Evolutionary conservation across 2,329 filamentous ascomycete genomes (phyloP), one percentile per base, ranked within the genome.

Genomic region (Nectriaceae sp.): DNA sequence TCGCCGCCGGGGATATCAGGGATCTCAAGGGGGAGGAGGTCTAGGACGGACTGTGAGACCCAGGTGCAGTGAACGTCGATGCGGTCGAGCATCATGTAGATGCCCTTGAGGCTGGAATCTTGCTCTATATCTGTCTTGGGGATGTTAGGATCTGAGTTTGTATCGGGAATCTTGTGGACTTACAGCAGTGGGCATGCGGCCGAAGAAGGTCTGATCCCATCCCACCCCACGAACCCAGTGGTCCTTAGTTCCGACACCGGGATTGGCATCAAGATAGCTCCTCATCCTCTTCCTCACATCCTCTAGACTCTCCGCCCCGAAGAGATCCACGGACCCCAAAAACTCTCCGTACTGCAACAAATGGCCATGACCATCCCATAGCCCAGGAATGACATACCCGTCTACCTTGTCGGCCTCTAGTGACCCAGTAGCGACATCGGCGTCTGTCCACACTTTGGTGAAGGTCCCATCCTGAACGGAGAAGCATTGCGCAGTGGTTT

Each of bases 311-410:
- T 67, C 51, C 0, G 79, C 71, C 1, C 81, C 84, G 57, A 87
- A 86, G 3, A 89, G 68, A 56, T 84, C 77, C 0, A 85, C 84
- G 4, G 82, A 85, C 57, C 85, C 78, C 31, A 88, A 69, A 59
- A 85, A 84, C 66, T 88, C 84, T 42, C 82, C 86, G 62, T 85
- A 88, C 56, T 80, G 77, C 16, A 85, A 63, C 40, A 89, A 68
- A 61, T 89, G 86, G 0, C 83, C 86, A 63, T 89, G 86, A 0
- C 84, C 85, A 55, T 89, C 86, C 80, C 85, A 88, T 2, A 89
- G 71, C 0, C 85, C 85, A 0, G 86, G 86, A 21, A 87, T 78
- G 2, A 79, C 84, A 55, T 81, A 76, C 0, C 83, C 83, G 19
- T 62, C 50, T 5, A 40, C 46, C 11, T 39, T 31, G 11, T 71